Base-by-base conservation (phyloP, 2,329 filamentous ascomycete genomes). In the Colletotrichum musae region DNA sequence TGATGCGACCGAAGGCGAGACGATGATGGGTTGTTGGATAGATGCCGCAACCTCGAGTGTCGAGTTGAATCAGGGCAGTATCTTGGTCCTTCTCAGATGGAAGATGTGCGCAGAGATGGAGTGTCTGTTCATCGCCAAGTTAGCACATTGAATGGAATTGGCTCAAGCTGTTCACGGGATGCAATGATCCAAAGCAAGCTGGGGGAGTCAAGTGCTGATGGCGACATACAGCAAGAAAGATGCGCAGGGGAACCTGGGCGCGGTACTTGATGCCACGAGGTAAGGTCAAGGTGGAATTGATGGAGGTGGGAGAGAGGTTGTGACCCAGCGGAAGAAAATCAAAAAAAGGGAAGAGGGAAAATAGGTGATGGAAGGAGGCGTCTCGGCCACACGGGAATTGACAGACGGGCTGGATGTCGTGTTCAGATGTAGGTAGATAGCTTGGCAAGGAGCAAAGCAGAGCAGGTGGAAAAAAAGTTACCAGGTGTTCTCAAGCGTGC, bases 401-500 rank as follows among this genome's bases (percentile, higher is more conserved):
- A 61, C 57, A 70, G 67, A 57, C 62, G 51, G 53, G 50, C 51
- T 56, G 48, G 62, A 67, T 70, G 70, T 71, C 62, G 67, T 71
- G 70, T 70, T 65, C 57, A 66, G 63, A 68, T 68, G 68, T 21
- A 70, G 41, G 39, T 43, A 59, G 54, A 47, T 47, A 64, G 67
- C 64, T 62, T 53, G 70, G 67, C 66, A 66, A 56, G 52, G 62
- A 59, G 62, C 41, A 64, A 56, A 59, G 62, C 41, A 64, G 61
- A 51, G 21, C 45, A 69, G 59, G 43, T 43, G 3, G 39, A 65
- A 54, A 70, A 67, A 64, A 69, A 65, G 59, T 70, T 70, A 70
- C 67, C 67, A 70, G 67, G 67, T 70, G 67, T 70, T 70, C 66
- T 66, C 56, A 56, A 62, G 77, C 64, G 51, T 73, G 73, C 76